Conservation (phyloP, 495 filamentous ascomycete species). For the Lophiotrema nucula region DNA sequence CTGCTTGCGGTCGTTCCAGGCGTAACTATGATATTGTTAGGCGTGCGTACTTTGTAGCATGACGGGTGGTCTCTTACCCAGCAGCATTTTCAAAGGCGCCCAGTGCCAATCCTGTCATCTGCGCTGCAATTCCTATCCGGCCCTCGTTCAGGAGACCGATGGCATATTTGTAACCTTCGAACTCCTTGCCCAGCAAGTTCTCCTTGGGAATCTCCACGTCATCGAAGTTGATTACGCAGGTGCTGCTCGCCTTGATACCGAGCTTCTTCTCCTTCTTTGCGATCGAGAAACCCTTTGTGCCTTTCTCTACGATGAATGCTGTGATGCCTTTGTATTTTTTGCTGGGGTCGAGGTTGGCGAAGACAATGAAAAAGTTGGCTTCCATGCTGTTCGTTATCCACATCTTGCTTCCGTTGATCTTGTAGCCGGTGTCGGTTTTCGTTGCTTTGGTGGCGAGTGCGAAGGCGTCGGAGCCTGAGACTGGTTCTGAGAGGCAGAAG, state of each 20-base stretch:
- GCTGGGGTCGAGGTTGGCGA: constrained; percentile 86
- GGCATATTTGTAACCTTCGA: constrained; percentile 96
- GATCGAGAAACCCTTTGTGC: constrained; percentile 83
- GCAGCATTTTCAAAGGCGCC: constrained; percentile 97
- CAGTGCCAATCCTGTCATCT: constrained; percentile 96
- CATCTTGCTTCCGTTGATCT: constrained; percentile 92
- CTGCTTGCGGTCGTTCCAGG: constrained; percentile 97
- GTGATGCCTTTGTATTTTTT: constrained; percentile 95
- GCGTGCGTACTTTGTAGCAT: background rate
- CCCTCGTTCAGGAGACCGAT: constrained; percentile 97
- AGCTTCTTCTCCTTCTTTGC: constrained; percentile 99
- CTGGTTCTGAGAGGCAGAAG: constrained; percentile 94
- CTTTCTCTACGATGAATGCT: constrained; percentile 92
- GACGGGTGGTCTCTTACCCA: constrained; percentile 51
- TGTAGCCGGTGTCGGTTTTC: constrained; percentile 75
- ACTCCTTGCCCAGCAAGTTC: constrained; percentile 83
- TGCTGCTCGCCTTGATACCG: constrained; percentile 91
- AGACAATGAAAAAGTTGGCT: constrained; percentile 93
- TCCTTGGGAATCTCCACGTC: constrained; percentile 86
- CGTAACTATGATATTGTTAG: constrained; percentile 53
- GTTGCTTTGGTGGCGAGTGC: constrained; percentile 85
- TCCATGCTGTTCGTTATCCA: constrained; percentile 99
- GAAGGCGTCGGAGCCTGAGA: constrained; percentile 92
- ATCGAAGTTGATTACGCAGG: constrained; percentile 96
- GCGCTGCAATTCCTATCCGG: constrained; percentile 94